Evolutionary conservation across 2,329 filamentous ascomycete genomes (phyloP).

Genomic region (Malbranchea zuffiana): DNA sequence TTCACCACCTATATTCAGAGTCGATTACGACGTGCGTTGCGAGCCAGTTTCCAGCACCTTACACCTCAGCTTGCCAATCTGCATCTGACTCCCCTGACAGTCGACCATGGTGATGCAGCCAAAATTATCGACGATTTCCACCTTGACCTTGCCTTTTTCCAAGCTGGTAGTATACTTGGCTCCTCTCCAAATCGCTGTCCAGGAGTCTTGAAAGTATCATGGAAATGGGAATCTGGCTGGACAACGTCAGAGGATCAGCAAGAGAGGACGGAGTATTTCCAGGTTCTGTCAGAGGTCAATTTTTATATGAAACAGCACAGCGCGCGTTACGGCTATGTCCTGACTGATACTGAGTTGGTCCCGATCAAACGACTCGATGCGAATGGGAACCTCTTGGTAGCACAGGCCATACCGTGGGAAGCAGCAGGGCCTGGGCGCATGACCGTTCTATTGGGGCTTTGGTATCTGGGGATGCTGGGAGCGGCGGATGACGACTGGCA

Average conservation of each 20-base stretch:
- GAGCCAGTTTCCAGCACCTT: constrained; percentile 10
- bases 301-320: constrained; percentile 13
- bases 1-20: constrained; percentile 9
- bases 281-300: constrained; percentile 11
- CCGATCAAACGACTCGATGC: constrained; percentile 10
- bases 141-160: constrained; percentile 8
- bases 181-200: constrained; percentile 10
- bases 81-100: constrained; percentile 8
- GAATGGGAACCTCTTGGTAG: constrained; percentile 10
- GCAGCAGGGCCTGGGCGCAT: constrained; percentile 8
- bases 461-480: constrained; percentile 11
- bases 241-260: background rate
- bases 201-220: constrained; percentile 10
- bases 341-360: constrained; percentile 11
- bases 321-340: constrained; percentile 10
- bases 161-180: constrained; percentile 3
- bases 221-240: constrained; percentile 11
- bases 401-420: constrained; percentile 7
- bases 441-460: constrained; percentile 12
- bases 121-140: constrained; percentile 5
- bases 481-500: constrained; percentile 11
- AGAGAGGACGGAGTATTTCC: constrained; percentile 7
- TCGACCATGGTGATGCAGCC: constrained; percentile 10
- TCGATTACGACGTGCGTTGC: constrained; percentile 10
- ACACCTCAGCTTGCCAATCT: constrained; percentile 9